Evolutionary conservation across 805 yeast genomes (phyloP), one percentile per base, ranked within the genome.

Genomic region (Wickerhamomyces chambardii): DNA sequence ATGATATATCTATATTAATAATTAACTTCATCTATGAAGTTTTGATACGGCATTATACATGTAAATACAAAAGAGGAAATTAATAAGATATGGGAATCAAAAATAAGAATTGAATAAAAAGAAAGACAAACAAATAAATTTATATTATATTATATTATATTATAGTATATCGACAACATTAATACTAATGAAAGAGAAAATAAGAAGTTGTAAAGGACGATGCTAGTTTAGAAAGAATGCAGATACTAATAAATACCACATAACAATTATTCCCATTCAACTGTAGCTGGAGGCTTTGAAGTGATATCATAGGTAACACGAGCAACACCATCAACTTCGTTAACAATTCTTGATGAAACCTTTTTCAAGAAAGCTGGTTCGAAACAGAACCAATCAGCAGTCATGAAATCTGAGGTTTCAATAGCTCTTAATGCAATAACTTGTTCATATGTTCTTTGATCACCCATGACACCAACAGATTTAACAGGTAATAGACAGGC

Each of bases 391-490:
- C 99, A 92, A 65, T 92, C 98, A 43, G 98, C 98, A 53, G 99
- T 92, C 99, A 92, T 92, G 75, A 92, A 92, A 68, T 92, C 99
- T 42, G 78, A 75, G 36, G 98, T 92, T 69, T 89, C 97, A 52
- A 92, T 86, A 48, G 98, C 98, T 67, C 99, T 83, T 58, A 92
- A 75, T 33, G 98, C 98, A 68, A 92, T 92, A 44, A 92, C 99
- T 69, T 92, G 99, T 63, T 92, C 98, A 59, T 92, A 92, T 41
- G 97, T 86, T 70, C 99, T 83, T 72, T 92, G 95, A 65, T 92
- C 99, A 58, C 99, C 99, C 96, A 86, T 85, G 46, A 92, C 99
- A 69, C 99, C 99, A 38, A 92, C 99, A 36, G 97, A 84, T 68
- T 87, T 89, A 48, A 92, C 98, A 15, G 99, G 99, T 55, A 92